phyloP scores from a whole-genome alignment of 2,329 filamentous ascomycete genomes.

The Paraconiothyrium sp. region DNA sequence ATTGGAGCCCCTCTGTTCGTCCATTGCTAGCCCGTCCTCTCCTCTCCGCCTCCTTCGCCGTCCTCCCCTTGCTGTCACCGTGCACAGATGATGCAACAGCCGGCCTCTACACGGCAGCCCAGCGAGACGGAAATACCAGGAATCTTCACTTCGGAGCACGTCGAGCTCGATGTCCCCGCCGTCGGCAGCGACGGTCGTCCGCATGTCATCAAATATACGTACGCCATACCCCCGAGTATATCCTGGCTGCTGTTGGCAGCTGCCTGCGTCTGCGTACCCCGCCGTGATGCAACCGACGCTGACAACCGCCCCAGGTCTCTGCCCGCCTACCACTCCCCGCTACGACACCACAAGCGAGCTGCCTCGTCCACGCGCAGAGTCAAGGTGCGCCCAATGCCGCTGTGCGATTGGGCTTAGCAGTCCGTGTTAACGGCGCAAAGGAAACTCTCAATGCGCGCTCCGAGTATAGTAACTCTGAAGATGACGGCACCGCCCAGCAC shows the following conservation, averaged over 20 bases:
- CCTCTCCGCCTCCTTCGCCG: not conserved
- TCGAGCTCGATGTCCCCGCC: constrained; percentile 57
- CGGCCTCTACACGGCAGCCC: constrained; percentile 29
- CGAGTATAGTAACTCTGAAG: constrained; percentile 84
- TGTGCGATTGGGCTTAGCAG: not conserved
- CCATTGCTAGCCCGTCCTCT: constrained; percentile 15
- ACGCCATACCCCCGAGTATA: constrained; percentile 38
- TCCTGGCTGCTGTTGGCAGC: constrained; percentile 1
- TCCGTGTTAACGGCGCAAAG: constrained; percentile 54
- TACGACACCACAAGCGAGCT: constrained; percentile 70
- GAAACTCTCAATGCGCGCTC: constrained; percentile 92
- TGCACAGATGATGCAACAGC: constrained; percentile 24
- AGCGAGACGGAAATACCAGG: constrained; percentile 44
- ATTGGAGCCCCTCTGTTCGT: not conserved
- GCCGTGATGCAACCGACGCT: constrained; percentile 36
- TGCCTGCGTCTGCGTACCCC: constrained; percentile 3
- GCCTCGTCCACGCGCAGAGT: constrained; percentile 69
- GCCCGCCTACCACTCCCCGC: constrained; percentile 69
- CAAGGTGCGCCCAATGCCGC: constrained; percentile 59
- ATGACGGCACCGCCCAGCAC: constrained; percentile 82
- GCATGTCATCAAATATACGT: constrained; percentile 61
- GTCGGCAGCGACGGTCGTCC: constrained; percentile 52
- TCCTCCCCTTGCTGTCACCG: not conserved
- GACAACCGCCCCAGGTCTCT: constrained; percentile 58
- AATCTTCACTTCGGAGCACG: constrained; percentile 59